Evolutionary conservation across 352 stramenopile genomes (phyloP), one percentile per base, ranked within the genome.

Genomic region (Phytopythium montanum): DNA sequence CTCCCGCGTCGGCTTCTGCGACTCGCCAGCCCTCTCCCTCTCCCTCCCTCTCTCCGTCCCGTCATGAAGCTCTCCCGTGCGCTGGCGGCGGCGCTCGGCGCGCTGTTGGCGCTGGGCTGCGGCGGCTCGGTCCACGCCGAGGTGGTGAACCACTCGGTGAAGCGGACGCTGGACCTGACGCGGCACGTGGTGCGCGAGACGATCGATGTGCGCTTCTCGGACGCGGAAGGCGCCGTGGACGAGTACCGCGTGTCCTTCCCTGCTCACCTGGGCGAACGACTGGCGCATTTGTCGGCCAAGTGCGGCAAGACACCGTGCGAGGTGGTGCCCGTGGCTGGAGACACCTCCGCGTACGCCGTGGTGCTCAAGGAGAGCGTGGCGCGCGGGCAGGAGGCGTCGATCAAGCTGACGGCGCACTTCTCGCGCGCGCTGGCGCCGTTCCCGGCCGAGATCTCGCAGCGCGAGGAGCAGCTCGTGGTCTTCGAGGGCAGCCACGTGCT

Each of bases 391-490:
- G 68, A 62, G 4, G 73, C 72, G 34, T 72, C 71, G 54, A 71
- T 96, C 44, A 95, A 95, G 69, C 59, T 96, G 60, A 88, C 73
- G 33, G 65, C 79, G 31, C 81, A 88, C 66, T 95, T 88, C 52
- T 94, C 85, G 58, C 84, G 77, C 60, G 68, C 90, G 54, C 67
- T 96, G 25, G 87, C 67, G 63, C 88, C 85, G 25, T 94, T 88
- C 70, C 88, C 88, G 8, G 75, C 61, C 2, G 79, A 92, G 52
- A 76, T 96, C 44, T 72, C 75, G 61, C 88, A 96, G 64, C 74
- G 68, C 16, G 88, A 96, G 14, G 85, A 95, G 59, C 88, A 96
- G 65, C 73, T 94, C 5, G 88, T 96, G 42, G 64, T 92, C 6
- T 95, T 89, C 53, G 73, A 88, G 31, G 79, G 82, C 31, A 75